phyloP scores from a whole-genome alignment of 345 rosid species.

The Euphorbia tirucalli region DNA sequence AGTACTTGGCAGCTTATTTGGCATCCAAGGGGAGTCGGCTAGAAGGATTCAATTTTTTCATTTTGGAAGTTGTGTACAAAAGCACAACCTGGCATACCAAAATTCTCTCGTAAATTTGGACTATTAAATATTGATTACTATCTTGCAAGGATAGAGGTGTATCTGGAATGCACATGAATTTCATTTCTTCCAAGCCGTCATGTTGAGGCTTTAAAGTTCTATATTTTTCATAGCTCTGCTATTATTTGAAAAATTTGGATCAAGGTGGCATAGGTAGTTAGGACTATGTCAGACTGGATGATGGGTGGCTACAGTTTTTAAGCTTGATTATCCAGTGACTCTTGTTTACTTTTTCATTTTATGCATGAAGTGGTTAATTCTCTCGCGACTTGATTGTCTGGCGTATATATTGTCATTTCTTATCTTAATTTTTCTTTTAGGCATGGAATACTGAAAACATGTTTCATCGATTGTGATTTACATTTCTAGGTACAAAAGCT shows the following conservation, averaged over 20 bases:
- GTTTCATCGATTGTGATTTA: neutral
- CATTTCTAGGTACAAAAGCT: slow-evolving; percentile 70
- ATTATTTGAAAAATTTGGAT: no score
- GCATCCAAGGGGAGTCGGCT: no score
- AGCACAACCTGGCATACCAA: no score
- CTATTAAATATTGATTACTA: no score
- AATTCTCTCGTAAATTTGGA: no score
- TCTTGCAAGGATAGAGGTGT: no score
- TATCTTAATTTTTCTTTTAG: neutral
- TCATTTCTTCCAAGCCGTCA: no score
- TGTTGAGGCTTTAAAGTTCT: no score
- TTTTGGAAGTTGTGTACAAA: no score
- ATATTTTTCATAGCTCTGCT: neutral
- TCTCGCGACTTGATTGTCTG: neutral
- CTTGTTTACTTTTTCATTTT: neutral
- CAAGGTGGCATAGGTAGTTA: neutral
- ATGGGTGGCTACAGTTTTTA: neutral
- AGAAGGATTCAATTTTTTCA: no score
- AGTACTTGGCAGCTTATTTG: no score
- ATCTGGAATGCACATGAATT: no score
- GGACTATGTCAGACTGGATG: neutral
- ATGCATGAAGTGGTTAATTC: neutral
- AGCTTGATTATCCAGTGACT: neutral
- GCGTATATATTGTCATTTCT: neutral
- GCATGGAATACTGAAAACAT: neutral